Base-by-base conservation (phyloP, 768 basidiomycete genomes). In the Trametes cinnabarina region DNA sequence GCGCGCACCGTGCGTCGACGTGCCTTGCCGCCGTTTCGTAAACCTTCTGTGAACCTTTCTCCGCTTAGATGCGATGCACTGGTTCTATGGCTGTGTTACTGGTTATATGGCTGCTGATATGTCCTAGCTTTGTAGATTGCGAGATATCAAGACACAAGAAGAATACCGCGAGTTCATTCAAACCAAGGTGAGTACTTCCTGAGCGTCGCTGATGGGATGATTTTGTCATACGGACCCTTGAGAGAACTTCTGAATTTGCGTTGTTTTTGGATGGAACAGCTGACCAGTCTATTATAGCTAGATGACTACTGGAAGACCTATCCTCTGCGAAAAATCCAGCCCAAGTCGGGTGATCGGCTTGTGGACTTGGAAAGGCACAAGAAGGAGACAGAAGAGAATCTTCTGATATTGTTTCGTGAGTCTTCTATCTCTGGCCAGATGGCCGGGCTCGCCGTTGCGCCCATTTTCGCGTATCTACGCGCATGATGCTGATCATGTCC, bases 321-420 rank as follows among this genome's bases (percentile, higher is more conserved):
- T 53, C 61, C 73, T 49, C 65, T 68, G 47, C 4, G 35, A 50
- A 19, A 23, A 4, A 15, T 25, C 15, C 37, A 25, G 49, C 53
- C 48, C 37, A 28, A 25, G 17, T 55, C 62, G 32, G 30, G 46
- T n/a, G 55, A 55, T 30, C 44, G 34, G 19, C 51, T 46, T 4
- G 39, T 34, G 19, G 65, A 62, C 14, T 26, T 58, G 11, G 62
- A 51, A 23, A 51, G 39, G 26, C 75, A 64, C 37, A 67, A 79
- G 22, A 66, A 78, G 34, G 83, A 89, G 41, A 75, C 75, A 8
- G 83, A 87, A 67, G 82, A 84, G 57, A 91, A 90, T 63, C 70
- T 89, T 10, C 72, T 90, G 26, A 90, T 91, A 32, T 66, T 87
- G n/a, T 85, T 90, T 63, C 80, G 90, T 90, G 62, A 69, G 86